phyloP scores from a whole-genome alignment of 495 filamentous ascomycete species.

The Aspergillus haitiensis region DNA sequence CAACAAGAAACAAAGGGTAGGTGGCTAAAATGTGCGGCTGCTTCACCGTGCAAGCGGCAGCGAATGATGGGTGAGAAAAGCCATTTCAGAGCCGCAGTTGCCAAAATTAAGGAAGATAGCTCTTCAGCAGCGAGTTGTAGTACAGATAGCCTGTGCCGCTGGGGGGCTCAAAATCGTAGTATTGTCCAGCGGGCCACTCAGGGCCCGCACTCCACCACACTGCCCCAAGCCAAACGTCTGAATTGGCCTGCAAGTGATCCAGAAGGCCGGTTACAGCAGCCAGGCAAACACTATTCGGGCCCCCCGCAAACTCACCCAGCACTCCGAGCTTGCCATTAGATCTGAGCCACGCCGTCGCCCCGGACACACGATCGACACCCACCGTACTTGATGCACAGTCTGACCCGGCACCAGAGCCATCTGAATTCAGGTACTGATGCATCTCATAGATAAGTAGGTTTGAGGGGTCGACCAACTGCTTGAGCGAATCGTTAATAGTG shows the following conservation, averaged over 20 bases:
- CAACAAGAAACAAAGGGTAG: no score
- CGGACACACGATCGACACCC: slow-evolving; percentile 61
- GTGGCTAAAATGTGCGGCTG: no score
- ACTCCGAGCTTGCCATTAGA: slow-evolving; percentile 65
- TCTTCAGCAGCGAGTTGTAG: slow-evolving; percentile 30
- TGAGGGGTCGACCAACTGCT: slow-evolving; percentile 56
- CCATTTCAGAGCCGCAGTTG: no score
- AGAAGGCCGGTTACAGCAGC: slow-evolving; percentile 64
- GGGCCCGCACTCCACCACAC: slow-evolving; percentile 72
- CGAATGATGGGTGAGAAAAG: no score
- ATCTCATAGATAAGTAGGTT: slow-evolving; percentile 61
- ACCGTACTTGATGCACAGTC: slow-evolving; percentile 62
- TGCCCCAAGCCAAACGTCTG: slow-evolving; percentile 70
- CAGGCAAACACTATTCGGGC: slow-evolving; percentile 64
- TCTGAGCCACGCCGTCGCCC: slow-evolving; percentile 69
- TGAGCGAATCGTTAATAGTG: slow-evolving; percentile 53
- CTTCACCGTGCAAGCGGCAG: no score
- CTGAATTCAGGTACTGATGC: slow-evolving; percentile 54
- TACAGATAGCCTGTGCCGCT: slow-evolving; percentile 40
- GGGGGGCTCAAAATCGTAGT: slow-evolving; percentile 62
- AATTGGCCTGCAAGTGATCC: slow-evolving; percentile 55
- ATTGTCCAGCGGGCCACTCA: slow-evolving; percentile 54
- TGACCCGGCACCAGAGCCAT: slow-evolving; percentile 59
- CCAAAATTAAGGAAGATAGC: background rate
- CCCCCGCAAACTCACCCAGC: slow-evolving; percentile 72